Conservation (phyloP, 164 flowering plant genomes). For the Hamamelis virginiana region DNA sequence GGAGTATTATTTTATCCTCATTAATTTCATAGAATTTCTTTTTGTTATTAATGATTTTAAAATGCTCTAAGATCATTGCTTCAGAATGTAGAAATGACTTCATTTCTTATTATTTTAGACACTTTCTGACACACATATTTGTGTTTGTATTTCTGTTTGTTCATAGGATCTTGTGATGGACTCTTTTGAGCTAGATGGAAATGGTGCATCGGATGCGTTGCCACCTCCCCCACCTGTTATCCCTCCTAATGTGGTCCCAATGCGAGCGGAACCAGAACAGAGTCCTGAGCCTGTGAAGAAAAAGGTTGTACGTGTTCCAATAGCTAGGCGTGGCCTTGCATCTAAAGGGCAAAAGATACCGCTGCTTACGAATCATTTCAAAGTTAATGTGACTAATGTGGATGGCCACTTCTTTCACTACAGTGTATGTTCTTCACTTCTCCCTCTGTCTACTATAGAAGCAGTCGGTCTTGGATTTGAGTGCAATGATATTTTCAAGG, state of each 20-base stretch:
- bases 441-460: not conserved
- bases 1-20: not conserved
- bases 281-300: constrained; percentile 30
- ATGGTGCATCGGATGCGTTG: constrained; percentile 32
- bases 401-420: constrained; percentile 79
- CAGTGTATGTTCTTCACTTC: constrained; percentile 56
- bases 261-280: constrained; percentile 24
- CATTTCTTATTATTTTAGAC: not conserved
- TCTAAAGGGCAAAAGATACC: constrained; percentile 56
- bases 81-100: not conserved
- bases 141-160: not conserved
- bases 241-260: constrained; percentile 64
- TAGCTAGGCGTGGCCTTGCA: constrained; percentile 64
- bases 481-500: not conserved
- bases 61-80: not conserved
- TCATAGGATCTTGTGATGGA: not conserved
- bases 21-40: not conserved
- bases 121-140: not conserved
- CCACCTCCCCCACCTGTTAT: constrained; percentile 86
- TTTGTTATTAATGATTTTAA: not conserved
- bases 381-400: constrained; percentile 51
- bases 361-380: constrained; percentile 78
- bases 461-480: not conserved
- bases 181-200: constrained; percentile 10
- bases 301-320: constrained; percentile 51